phyloP scores from a whole-genome alignment of 371 early-diverging fungal genomes.

The Haplosporangium sp. region DNA sequence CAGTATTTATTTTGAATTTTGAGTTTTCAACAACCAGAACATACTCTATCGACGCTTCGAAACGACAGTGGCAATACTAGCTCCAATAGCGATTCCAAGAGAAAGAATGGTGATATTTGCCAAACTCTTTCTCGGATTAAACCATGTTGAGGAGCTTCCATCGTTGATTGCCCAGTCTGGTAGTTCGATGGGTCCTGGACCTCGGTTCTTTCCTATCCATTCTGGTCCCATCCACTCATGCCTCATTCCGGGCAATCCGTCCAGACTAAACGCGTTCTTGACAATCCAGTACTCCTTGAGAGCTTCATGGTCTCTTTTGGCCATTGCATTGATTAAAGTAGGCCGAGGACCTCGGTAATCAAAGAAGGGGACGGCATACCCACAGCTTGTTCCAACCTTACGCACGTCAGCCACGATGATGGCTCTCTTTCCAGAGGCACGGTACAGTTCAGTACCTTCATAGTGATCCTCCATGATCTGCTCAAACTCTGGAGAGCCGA shows the following conservation, averaged over 20 bases:
- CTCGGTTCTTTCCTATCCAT: slow-evolving; percentile 17
- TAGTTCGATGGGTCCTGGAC: slow-evolving; percentile 3
- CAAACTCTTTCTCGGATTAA: slow-evolving; percentile 1
- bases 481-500: slow-evolving; percentile 58
- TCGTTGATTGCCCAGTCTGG: slow-evolving; percentile 9
- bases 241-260: slow-evolving; percentile 56
- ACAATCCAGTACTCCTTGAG: slow-evolving; percentile 51
- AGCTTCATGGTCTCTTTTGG: slow-evolving; percentile 30
- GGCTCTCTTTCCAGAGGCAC: slow-evolving; percentile 57
- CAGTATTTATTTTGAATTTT: background rate
- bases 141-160: background rate
- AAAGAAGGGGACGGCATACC: slow-evolving; percentile 65
- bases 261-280: slow-evolving; percentile 53
- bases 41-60: background rate
- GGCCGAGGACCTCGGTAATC: slow-evolving; percentile 58
- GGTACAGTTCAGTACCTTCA: slow-evolving; percentile 35
- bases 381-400: slow-evolving; percentile 64
- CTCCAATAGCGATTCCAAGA: slow-evolving; percentile 24
- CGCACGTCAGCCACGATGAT: slow-evolving; percentile 62
- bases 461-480: slow-evolving; percentile 52
- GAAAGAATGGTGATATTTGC: slow-evolving; percentile 2
- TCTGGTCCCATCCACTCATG: slow-evolving; percentile 29
- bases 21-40: background rate
- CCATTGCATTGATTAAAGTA: slow-evolving; percentile 54
- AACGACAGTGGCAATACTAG: slow-evolving; percentile 3